Evolutionary conservation across 1,139 yeast species (phyloP), one percentile per base, ranked within the genome.

Genomic region (Candida smagusa): DNA sequence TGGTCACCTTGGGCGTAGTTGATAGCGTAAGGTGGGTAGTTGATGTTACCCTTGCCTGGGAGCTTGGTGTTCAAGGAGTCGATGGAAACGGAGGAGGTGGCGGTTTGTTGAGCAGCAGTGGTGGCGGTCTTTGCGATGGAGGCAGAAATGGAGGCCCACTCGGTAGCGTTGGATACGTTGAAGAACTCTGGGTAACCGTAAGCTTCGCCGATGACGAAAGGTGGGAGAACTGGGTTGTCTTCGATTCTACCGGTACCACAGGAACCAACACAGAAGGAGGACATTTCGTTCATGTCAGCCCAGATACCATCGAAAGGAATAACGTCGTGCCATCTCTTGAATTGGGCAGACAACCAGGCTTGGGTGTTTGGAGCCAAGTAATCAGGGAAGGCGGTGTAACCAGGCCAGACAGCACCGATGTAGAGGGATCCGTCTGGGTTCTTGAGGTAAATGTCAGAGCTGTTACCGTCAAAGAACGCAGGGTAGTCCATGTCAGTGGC

Each of bases 251-350:
- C 56, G 9, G 50, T 40, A 22, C 61, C 62, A 44, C 61, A 58
- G 13, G 61, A 55, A 6, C 63, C 63, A 23, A 57, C 61, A 40
- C 67, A 60, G 52, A 61, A 63, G 5, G 61, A 52, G 7, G 61
- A 51, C 2, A 53, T 63, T 41, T 62, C 68, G 41, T 62, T 61
- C 67, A 62, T 63, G 42, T 63, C 68, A 13, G 56, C 41, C 68
- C 68, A 63, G 26, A 63, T 48, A 22, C 68, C 68, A 41, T 59
- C 65, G 38, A 50, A 60, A 13, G 54, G 50, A 19, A 59, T 36
- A 12, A 44, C 40, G 19, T 54, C 43, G 39, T 53, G 50, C 54
- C 58, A 58, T 13, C 45, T 42, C 32, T 47, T 37, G 36, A 61
- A 44, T 36, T 49, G 45, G 12, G 51, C 43, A 8, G 47, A 41